phyloP scores from a whole-genome alignment of 805 yeast species.

The Blastobotrys parvus region DNA sequence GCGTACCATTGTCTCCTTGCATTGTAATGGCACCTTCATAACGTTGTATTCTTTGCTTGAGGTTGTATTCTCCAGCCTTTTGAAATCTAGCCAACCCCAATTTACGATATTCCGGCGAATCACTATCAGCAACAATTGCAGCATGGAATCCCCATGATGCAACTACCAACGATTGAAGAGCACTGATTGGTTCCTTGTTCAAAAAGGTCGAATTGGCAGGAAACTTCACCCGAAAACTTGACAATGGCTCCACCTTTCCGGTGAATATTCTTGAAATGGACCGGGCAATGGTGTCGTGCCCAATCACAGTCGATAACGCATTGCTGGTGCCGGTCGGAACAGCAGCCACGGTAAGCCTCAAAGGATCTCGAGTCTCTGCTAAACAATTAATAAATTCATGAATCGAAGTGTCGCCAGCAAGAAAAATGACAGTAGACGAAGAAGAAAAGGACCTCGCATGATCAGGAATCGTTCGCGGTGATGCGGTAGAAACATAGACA shows the following conservation, averaged over 20 bases:
- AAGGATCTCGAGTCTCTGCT: constrained; percentile 10
- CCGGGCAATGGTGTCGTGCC: constrained; percentile 23
- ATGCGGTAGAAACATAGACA: constrained; percentile 28
- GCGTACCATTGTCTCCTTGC: constrained; percentile 6
- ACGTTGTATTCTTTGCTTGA: constrained; percentile 39
- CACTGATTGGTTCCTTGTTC: constrained; percentile 22
- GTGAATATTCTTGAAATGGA: constrained; percentile 24
- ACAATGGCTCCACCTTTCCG: constrained; percentile 30
- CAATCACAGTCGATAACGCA: constrained; percentile 60
- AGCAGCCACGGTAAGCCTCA: constrained; percentile 22
- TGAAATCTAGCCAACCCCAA: constrained; percentile 61
- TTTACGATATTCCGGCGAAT: constrained; percentile 54
- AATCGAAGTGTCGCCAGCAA: constrained; percentile 84
- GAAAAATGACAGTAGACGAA: constrained; percentile 41
- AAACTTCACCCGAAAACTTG: constrained; percentile 38
- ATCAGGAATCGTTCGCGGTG: constrained; percentile 23
- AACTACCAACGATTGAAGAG: constrained; percentile 42
- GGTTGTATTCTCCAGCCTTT: constrained; percentile 53
- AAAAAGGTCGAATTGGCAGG: constrained; percentile 27
- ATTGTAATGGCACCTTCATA: constrained; percentile 38
- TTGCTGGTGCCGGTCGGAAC: constrained; percentile 86
- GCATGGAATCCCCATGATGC: constrained; percentile 85
- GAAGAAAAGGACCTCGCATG: constrained; percentile 25
- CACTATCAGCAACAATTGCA: constrained; percentile 71
- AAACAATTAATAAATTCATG: constrained; percentile 62